Base-by-base conservation (phyloP, 2,329 filamentous ascomycete species). In the Harringtonia aguacate region DNA sequence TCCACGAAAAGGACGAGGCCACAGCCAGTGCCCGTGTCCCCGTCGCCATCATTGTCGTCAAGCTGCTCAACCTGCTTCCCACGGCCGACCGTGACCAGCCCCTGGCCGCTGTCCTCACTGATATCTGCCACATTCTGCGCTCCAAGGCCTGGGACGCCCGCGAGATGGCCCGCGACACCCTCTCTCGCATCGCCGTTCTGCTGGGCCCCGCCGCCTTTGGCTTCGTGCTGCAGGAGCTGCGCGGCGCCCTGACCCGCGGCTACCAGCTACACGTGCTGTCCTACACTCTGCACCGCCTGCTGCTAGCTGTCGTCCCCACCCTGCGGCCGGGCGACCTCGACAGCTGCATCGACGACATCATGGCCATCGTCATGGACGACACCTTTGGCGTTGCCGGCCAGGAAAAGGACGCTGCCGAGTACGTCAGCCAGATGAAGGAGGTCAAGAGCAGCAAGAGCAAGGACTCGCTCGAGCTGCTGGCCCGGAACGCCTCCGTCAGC, bases 401-500 rank as follows among this genome's bases (percentile, higher is more conserved):
- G 64, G 90, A 98, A 58, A 98, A 98, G 63, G 92, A 98, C 55
- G 90, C 90, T 0, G 88, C 95, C 54, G 92, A 89, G 43, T 98
- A 98, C 60, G 82, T 84, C 45, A 95, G 81, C 59, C 85, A 90
- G 62, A 95, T 94, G 82, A 95, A 94, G 62, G 92, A 98, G 64
- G 83, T 98, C 45, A 97, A 95, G 68, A 92, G 86, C 62, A 95
- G 86, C 69, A 98, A 97, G 69, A 95, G 89, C 58, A 94, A 89
- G 56, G 94, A 98, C 58, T 94, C 92, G 0, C 94, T 97, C 81
- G 90, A 97, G 61, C 70, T 97, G 15, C 73, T 97, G 51, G 84
- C 92, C 22, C 86, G 82, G 56, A 88, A 81, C 39, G 81, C 86
- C 2, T 90, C 88, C 2, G 70, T 95, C 21, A 69, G 65, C 41